A percentile compares a stretch with the other conserved stretches of the same genome.
phyloP scores from a whole-genome alignment of 306 rosid species.

The Vicia faba region DNA sequence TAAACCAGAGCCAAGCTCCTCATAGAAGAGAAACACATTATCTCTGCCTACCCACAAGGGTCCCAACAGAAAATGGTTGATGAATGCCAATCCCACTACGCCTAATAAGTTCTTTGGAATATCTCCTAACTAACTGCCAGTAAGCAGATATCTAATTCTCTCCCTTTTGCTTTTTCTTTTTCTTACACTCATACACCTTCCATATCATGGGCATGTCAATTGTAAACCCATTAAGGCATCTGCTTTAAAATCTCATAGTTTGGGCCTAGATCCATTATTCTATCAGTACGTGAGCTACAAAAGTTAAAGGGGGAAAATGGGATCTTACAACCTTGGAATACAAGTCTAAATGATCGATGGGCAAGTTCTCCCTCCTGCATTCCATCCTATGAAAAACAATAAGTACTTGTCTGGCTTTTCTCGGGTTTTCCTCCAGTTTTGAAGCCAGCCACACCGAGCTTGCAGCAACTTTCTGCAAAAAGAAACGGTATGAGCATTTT shows the following conservation, averaged over 20 bases:
- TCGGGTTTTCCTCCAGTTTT: slow-evolving; percentile 87
- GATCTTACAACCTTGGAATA: slow-evolving; percentile 71
- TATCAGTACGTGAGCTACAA: neutral
- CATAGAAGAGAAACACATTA: neutral
- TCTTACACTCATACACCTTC: neutral
- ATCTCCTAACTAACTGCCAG: neutral
- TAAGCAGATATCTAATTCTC: neutral
- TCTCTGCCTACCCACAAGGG: neutral
- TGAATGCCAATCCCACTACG: neutral
- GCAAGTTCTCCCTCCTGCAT: slow-evolving; percentile 85
- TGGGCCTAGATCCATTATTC: neutral
- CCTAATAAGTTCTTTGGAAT: neutral
- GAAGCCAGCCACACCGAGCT: slow-evolving; percentile 98
- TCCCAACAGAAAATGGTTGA: neutral
- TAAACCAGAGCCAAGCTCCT: neutral
- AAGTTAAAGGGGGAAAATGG: slow-evolving; percentile 3
- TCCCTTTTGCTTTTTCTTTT: neutral
- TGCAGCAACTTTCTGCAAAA: slow-evolving; percentile 92
- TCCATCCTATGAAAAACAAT: slow-evolving; percentile 95
- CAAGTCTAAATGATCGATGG: slow-evolving; percentile 76
- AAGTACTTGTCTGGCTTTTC: slow-evolving; percentile 89
- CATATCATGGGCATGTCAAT: neutral
- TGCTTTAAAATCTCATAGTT: neutral
- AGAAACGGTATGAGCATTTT: slow-evolving; percentile 3
- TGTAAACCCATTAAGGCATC: neutral